A percentile compares a stretch with the other conserved stretches of the same genome.
Evolutionary conservation across 805 yeast genomes (phyloP).

Genomic region (Schwanniomyces sp.): DNA sequence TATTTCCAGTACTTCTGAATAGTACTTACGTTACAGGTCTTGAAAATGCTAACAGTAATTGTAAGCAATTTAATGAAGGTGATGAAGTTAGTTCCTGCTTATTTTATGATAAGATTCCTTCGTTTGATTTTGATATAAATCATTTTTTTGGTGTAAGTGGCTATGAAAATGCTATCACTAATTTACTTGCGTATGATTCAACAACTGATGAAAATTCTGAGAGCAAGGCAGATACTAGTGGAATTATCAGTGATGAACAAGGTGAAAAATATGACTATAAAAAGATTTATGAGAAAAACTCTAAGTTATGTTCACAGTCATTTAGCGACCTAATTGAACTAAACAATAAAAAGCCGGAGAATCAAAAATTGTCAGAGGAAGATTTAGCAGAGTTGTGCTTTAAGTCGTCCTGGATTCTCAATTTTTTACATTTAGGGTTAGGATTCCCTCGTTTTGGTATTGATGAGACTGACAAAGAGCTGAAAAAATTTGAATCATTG

Average conservation of each 20-base stretch:
- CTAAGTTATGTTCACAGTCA: conserved; percentile 46
- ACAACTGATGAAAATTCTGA: neutral
- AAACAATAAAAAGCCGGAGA: conserved; percentile 23
- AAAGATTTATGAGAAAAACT: conserved; percentile 43
- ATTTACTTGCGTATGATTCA: conserved; percentile 37
- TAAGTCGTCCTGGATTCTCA: conserved; percentile 58
- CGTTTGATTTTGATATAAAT: conserved; percentile 55
- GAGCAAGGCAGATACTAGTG: neutral
- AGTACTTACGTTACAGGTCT: conserved; percentile 24
- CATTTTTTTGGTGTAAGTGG: conserved; percentile 67
- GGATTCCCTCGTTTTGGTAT: conserved; percentile 57
- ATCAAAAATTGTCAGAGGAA: conserved; percentile 34
- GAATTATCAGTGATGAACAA: neutral
- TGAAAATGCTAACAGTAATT: conserved; percentile 19
- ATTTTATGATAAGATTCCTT: conserved; percentile 52
- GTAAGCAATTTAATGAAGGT: conserved; percentile 30
- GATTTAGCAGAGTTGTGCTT: conserved; percentile 59
- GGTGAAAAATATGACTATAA: conserved; percentile 43
- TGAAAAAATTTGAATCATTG: conserved; percentile 32
- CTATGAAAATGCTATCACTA: conserved; percentile 62
- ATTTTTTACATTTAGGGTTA: conserved; percentile 57
- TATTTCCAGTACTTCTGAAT: conserved; percentile 46
- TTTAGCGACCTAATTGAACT: conserved; percentile 36
- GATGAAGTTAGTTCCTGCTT: conserved; percentile 47
- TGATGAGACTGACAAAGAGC: conserved; percentile 22